These are phyloP conservation scores for Phialemoniopsis sp. DNA, from an alignment of 2,329 filamentous ascomycete species.

Conservation along the genomic window DNA sequence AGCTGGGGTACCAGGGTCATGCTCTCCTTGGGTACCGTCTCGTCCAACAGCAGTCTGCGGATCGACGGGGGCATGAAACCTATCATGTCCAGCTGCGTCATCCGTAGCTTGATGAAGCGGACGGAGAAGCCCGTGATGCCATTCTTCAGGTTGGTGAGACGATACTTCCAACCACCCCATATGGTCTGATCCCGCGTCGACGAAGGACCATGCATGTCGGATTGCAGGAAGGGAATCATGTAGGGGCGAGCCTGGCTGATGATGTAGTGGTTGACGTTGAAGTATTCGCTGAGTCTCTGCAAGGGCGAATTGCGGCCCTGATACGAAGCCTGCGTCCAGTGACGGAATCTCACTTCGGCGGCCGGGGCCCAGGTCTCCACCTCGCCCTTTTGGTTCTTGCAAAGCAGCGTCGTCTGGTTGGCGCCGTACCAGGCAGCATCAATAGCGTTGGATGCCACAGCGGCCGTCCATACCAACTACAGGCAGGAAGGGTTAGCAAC, in stretches of 20 bases:
- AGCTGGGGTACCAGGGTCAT: slow-evolving; percentile 82
- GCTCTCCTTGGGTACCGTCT: slow-evolving; percentile 72
- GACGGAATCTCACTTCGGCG: slow-evolving; percentile 58
- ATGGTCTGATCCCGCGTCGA: slow-evolving; percentile 38
- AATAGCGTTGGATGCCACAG: slow-evolving; percentile 69
- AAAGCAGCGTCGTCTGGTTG: slow-evolving; percentile 62
- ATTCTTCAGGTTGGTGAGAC: too few relatives aligned
- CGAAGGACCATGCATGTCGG: slow-evolving; percentile 75
- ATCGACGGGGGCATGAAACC: slow-evolving; percentile 66
- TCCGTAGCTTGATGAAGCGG: slow-evolving; percentile 66
- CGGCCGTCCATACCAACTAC: slow-evolving; percentile 75
- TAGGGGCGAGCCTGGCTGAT: slow-evolving; percentile 90
- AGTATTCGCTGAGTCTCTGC: slow-evolving; percentile 71
- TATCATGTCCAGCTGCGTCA: slow-evolving; percentile 75
- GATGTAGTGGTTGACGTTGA: slow-evolving; percentile 95
- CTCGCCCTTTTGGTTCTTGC: slow-evolving; percentile 64
- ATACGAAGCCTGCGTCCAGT: slow-evolving; percentile 63
- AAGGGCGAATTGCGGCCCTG: slow-evolving; percentile 62
- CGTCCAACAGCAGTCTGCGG: slow-evolving; percentile 75
- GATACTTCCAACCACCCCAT: too few relatives aligned
- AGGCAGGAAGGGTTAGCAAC: background rate
- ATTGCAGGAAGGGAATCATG: slow-evolving; percentile 78
- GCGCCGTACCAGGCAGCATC: slow-evolving; percentile 62
- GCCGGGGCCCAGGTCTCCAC: slow-evolving; percentile 71
- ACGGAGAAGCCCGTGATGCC: slow-evolving; percentile 51